phyloP scores from a whole-genome alignment of 129 eudicot species.

The Helianthus annuus region DNA sequence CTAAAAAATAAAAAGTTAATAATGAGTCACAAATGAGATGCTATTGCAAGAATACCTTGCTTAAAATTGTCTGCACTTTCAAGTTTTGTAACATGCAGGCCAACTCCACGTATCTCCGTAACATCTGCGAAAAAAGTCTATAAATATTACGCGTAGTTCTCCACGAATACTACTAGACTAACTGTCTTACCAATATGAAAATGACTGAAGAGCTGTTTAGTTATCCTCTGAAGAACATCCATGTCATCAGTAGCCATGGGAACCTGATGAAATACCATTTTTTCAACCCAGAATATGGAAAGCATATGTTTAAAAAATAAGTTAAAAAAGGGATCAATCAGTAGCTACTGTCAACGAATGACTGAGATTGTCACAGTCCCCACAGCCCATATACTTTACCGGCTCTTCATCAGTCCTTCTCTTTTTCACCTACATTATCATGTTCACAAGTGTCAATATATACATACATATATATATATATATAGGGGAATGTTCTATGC shows the following conservation, averaged over 20 bases:
- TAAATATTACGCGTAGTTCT: constrained; percentile 18
- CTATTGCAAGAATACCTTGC: constrained; percentile 46
- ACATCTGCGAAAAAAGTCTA: constrained; percentile 53
- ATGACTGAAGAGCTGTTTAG: constrained; percentile 65
- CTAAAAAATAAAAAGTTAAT: constrained; percentile 10
- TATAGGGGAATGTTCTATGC: too few relatives aligned
- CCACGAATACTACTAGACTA: constrained; percentile 5
- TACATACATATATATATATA: too few relatives aligned
- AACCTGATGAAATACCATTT: constrained; percentile 47
- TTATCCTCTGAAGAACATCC: constrained; percentile 70
- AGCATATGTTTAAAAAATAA: background rate
- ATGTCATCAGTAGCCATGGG: constrained; percentile 86
- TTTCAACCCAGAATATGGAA: constrained; percentile 11
- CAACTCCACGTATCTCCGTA: constrained; percentile 85
- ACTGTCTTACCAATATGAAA: constrained; percentile 62
- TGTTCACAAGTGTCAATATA: constrained; percentile 10
- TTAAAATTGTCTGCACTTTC: constrained; percentile 57
- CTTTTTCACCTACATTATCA: constrained; percentile 62
- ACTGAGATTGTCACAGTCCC: constrained; percentile 88
- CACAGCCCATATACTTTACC: constrained; percentile 85
- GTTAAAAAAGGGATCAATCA: background rate
- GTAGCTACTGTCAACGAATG: constrained; percentile 76
- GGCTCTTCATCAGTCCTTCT: constrained; percentile 82
- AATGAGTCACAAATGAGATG: background rate
- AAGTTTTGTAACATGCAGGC: constrained; percentile 87